phyloP scores from a whole-genome alignment of 2,329 filamentous ascomycete genomes.

The Calonectria ilicicola region DNA sequence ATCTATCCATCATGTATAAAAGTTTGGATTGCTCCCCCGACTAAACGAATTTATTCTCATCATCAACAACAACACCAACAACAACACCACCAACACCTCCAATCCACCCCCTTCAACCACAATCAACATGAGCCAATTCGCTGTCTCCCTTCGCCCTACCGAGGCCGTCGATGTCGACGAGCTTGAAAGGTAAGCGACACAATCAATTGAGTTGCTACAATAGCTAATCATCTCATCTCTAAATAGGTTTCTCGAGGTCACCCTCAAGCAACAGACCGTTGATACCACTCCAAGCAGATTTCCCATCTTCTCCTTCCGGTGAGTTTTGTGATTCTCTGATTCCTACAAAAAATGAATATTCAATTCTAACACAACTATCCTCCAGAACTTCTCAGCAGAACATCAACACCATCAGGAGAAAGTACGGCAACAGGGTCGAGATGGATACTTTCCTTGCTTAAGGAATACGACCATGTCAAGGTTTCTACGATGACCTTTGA shows the following conservation, averaged over 20 bases:
- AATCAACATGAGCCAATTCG: background rate
- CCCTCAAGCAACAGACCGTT: background rate
- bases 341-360: background rate
- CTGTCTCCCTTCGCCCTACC: background rate
- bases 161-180: background rate
- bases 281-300: background rate
- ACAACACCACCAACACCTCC: background rate
- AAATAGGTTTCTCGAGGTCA: background rate
- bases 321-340: background rate
- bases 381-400: background rate
- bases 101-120: background rate
- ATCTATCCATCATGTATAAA: background rate
- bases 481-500: too few relatives aligned
- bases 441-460: background rate
- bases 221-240: background rate
- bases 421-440: background rate
- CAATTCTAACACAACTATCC: background rate
- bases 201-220: background rate
- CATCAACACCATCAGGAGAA: background rate
- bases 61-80: background rate
- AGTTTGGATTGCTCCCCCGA: background rate
- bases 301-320: background rate
- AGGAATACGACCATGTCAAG: background rate
- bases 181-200: background rate
- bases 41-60: background rate